Base-by-base conservation (phyloP, 768 basidiomycete species). In the Pleurotus djamor region DNA sequence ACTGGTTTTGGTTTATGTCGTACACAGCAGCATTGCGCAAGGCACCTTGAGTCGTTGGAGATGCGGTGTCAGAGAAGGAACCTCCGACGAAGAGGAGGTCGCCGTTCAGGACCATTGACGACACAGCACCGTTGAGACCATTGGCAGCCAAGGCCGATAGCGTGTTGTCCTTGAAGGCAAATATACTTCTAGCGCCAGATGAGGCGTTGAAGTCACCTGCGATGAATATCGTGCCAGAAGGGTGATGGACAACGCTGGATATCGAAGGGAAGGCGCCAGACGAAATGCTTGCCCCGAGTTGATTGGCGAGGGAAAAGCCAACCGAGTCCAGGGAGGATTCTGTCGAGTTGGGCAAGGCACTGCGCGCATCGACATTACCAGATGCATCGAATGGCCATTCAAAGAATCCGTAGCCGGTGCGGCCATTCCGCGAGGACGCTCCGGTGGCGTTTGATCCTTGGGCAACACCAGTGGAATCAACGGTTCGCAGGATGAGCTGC, bases 61-160 rank as follows among this genome's bases (percentile, higher is more conserved):
- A 74, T 1, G 71, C 70, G 0, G 93, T 91, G 61, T 91, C 87
- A 0, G 79, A 81, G 76, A 99, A 99, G 0, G 85, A 77, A 0
- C 97, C 97, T n/a, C 94, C 96, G 43, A 96, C 85, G 69, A 82
- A 97, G 9, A 98, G 72, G 16, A 76, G 76, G 65, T 90, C 80
- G 9, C 83, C 86, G 57, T 79, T 74, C 35, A 89, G 66, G n/a
- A 81, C 76, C 43, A 96, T 69, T 0, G 92, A 82, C 7, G 81
- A 77, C 7, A 98, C 92, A 7, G 80, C 72, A 3, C 92, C 96
- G 67, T 96, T 86, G 57, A 98, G 78, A 8, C 97, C 97, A 32
- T 82, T 81, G 10, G 81, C 75, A 0, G 87, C 67, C 14, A 95
- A 68, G 0, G 80, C 66, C 7, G 74, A 66, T 33, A 92, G 74